Evolutionary conservation across 345 rosid species (phyloP), one percentile per base, ranked within the genome.

Genomic region (Anastatica hierochuntica): DNA sequence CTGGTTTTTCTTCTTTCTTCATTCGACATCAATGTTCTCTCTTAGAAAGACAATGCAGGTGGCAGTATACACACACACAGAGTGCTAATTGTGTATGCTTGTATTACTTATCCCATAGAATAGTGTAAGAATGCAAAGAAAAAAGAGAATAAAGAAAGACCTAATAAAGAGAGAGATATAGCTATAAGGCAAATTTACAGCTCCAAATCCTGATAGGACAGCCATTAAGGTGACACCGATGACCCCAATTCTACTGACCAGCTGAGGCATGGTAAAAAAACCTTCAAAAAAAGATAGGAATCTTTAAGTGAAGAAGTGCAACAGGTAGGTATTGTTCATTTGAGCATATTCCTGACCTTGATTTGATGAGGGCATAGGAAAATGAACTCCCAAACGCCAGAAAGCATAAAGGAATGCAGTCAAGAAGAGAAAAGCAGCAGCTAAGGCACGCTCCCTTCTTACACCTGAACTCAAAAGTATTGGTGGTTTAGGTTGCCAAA

Each of bases 321-420:
- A 19, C 7, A 44, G 43, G 31, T 3, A 9, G 39, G 15, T 17
- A 5, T 33, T 14, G 11, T 9, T 31, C 14, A 31, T 42, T 14
- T 31, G 4, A 56, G 34, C 10, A n/a, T 31, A 43, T 31, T 38
- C 23, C 35, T 24, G 14, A 88, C 95, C 90, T 75, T 79, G 85
- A 59, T 83, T 90, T 14, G 82, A 74, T 6, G 92, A 83, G 68
- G 94, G 95, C 95, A 89, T 89, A 33, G 94, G 97, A 44, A 85
- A 89, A 76, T 89, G 97, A 72, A 89, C 63, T 62, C 97, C 97
- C 97, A 89, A 79, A 57, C 97, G 94, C 97, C 95, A 89, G 64
- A 89, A 89, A 53, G 80, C 94, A 59, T 89, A 89, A 33, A 89
- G 85, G 63, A 81, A 89, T 15, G 84, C 90, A 52, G 83, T 51